phyloP scores from a whole-genome alignment of 306 rosid genomes.

The Prunus mira region DNA sequence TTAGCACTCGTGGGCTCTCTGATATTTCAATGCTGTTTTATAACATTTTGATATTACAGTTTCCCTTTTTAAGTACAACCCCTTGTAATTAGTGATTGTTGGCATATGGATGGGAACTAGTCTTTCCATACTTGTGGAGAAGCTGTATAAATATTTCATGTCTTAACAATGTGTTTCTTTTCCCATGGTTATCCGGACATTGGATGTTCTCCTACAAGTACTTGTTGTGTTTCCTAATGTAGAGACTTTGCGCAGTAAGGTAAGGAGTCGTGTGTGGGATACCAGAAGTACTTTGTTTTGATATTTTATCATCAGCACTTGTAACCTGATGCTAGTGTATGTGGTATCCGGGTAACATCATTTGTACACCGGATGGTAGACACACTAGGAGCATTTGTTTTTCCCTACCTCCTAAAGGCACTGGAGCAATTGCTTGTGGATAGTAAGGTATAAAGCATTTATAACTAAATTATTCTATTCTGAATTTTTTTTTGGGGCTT shows the following conservation, averaged over 20 bases:
- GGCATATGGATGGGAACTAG: neutral
- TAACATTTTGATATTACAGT: neutral
- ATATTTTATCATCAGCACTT: conserved; percentile 11
- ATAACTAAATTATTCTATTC: neutral
- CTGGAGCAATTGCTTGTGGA: conserved; percentile 80
- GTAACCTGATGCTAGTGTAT: conserved; percentile 22
- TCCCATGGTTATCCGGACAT: conserved; percentile 45
- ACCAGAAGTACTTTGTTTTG: neutral
- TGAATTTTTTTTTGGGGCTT: neutral
- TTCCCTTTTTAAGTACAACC: neutral
- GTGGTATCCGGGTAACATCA: conserved; percentile 68
- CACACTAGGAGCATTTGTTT: conserved; percentile 76
- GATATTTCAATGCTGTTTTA: neutral
- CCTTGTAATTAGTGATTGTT: neutral
- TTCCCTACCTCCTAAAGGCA: conserved; percentile 93
- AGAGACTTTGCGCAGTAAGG: conserved; percentile 73
- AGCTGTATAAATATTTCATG: neutral
- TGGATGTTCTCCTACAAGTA: conserved; percentile 92
- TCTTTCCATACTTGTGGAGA: neutral
- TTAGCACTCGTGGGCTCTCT: neutral
- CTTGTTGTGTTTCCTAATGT: conserved; percentile 77
- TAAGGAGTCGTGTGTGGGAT: conserved; percentile 22
- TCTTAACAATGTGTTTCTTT: neutral
- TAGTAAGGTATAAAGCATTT: conserved; percentile 58
- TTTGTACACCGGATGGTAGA: conserved; percentile 99